A percentile compares a stretch with the other conserved stretches of the same genome.
Conservation (phyloP, 352 stramenopile genomes). For the Labyrinthula sp. region DNA sequence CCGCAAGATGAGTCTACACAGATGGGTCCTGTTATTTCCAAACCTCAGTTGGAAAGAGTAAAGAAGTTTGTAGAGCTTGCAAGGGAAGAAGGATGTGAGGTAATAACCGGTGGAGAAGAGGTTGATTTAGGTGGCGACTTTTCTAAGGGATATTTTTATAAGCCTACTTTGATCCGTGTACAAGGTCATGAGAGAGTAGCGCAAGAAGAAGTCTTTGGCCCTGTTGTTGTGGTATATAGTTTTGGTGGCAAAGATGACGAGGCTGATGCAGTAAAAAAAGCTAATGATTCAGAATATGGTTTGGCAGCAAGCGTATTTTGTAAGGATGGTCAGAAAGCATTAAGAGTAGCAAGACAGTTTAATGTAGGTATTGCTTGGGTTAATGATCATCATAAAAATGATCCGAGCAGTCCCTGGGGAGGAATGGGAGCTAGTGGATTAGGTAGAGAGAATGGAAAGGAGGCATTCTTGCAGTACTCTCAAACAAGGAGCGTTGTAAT, state of each 20-base stretch:
- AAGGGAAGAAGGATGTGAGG: constrained; percentile 55
- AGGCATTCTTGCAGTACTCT: too few relatives aligned
- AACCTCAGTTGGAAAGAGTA: constrained; percentile 50
- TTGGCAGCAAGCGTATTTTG: constrained; percentile 58
- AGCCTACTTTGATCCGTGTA: constrained; percentile 62
- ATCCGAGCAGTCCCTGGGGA: constrained; percentile 59
- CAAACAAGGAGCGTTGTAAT: too few relatives aligned
- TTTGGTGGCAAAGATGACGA: constrained; percentile 60
- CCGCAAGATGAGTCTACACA: constrained; percentile 50
- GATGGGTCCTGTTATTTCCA: constrained; percentile 61
- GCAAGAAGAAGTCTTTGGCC: constrained; percentile 51
- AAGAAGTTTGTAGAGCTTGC: constrained; percentile 38
- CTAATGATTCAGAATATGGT: constrained; percentile 47
- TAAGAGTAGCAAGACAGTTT: constrained; percentile 46
- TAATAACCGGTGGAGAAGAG: constrained; percentile 55
- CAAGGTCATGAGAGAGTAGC: constrained; percentile 53
- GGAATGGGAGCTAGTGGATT: constrained; percentile 66
- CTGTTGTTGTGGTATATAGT: constrained; percentile 53
- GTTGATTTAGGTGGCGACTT: constrained; percentile 35
- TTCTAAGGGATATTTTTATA: constrained; percentile 58
- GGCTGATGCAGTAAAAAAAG: constrained; percentile 41
- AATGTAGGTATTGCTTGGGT: constrained; percentile 57
- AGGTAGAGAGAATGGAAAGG: too few relatives aligned
- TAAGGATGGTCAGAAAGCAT: constrained; percentile 45
- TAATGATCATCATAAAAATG: constrained; percentile 59